phyloP scores from a whole-genome alignment of 176 grass and related monocot species.

The Puya raimondii region DNA sequence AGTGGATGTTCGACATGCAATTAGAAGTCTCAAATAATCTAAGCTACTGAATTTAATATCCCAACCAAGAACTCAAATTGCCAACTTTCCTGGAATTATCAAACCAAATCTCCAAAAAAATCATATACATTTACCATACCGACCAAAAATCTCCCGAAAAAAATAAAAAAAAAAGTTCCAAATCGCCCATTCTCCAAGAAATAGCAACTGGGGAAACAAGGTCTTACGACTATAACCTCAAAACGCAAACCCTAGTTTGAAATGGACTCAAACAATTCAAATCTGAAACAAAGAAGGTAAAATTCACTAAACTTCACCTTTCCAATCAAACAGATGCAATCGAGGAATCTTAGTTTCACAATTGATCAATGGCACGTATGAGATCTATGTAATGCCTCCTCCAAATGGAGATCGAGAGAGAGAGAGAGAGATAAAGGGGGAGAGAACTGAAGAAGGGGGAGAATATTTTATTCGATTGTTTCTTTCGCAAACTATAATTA shows the following conservation, averaged over 20 bases:
- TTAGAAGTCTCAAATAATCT: no score
- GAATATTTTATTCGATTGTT: neutral
- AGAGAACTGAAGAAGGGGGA: neutral
- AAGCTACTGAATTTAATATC: no score
- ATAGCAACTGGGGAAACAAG: no score
- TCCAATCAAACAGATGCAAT: neutral
- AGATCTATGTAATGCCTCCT: neutral
- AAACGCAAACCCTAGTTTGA: slow-evolving; percentile 1
- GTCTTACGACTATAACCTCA: no score
- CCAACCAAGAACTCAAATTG: neutral
- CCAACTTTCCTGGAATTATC: neutral
- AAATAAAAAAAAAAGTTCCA: neutral
- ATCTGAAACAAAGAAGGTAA: neutral
- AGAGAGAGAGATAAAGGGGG: neutral
- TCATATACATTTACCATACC: neutral
- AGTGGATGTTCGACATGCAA: no score
- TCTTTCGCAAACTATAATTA: neutral
- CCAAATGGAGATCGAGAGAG: neutral
- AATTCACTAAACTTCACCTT: neutral
- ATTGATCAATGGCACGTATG: neutral
- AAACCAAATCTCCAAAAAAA: neutral
- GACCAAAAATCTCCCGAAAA: no score
- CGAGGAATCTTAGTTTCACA: neutral
- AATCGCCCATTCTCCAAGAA: no score
- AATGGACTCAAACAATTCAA: no score